Evolutionary conservation across 257 asterid genomes (phyloP).

Genomic region (Petunia axillaris): DNA sequence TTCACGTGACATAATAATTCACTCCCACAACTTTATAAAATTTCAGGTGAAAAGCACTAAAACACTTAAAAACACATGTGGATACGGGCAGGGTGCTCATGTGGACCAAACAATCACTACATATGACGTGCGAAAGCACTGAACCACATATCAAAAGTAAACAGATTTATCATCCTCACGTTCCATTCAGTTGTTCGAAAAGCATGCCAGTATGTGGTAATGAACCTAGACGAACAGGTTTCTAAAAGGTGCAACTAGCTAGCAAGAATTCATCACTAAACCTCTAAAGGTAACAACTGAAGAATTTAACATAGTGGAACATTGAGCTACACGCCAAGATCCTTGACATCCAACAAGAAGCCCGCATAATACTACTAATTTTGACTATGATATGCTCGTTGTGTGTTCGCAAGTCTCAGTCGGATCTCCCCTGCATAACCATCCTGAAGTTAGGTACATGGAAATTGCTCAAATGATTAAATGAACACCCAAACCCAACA

Average conservation of each 20-base stretch:
- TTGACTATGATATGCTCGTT: not conserved
- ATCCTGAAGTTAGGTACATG: not conserved
- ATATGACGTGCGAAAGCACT: not conserved
- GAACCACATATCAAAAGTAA: not conserved
- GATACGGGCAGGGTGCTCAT: no score
- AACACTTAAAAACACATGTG: no score
- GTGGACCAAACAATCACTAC: no score
- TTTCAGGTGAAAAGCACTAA: no score
- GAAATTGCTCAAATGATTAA: constrained; percentile 19
- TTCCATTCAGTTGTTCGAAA: not conserved
- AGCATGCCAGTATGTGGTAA: not conserved
- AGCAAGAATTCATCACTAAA: not conserved
- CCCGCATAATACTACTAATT: not conserved
- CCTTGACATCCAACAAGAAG: not conserved
- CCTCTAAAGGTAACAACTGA: not conserved
- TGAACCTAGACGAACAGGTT: not conserved
- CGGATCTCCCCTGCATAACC: constrained; percentile 46
- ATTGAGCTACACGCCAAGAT: not conserved
- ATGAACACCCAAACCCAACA: not conserved
- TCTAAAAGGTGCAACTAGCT: not conserved
- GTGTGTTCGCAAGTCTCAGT: constrained; percentile 36
- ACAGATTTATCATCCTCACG: not conserved
- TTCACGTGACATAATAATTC: no score
- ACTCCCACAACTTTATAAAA: no score
- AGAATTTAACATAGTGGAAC: not conserved